Evolutionary conservation across 148 eudicot species (phyloP), one percentile per base, ranked within the genome.

Genomic region (Rhododendron vialii): DNA sequence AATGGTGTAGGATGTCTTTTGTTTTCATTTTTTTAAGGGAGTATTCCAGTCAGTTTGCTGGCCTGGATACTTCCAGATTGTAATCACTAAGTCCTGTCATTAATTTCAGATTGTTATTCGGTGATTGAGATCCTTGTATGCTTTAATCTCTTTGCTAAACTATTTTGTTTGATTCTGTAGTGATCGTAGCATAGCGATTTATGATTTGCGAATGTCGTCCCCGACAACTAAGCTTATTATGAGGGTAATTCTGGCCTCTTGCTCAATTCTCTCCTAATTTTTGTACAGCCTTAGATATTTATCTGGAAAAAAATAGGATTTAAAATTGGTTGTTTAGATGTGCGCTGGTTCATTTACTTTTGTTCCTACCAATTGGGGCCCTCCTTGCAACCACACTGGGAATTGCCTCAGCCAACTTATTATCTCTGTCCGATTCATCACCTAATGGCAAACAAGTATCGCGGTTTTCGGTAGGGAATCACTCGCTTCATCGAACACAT

Each of bases 181-280:
- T 91, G 99, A 97, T 85, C 98, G 98, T 22, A 97, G 98, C 92
- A 97, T 97, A 59, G 88, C 90, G 82, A 89, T 97, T 41, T 97
- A 95, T 95, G 99, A 97, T 91, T 91, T 97, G 87, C 95, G 99
- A 6, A 41, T 91, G 89, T 93, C 98, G 33, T 90, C 98, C 20
- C 95, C 99, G 11, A 94, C 92, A 65, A 93, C 93, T 84, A 95
- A 93, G 93, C 87, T 97, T 86, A 92, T 95, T 87, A 95, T 95
- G 98, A 88, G 90, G 98, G 99, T 97, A 92, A 81, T 57, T 61
- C 10, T 83, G 24, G 48, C 36, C 15, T 5, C 57, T 67, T 67
- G 4, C 38, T 2, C 22, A 20, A 17, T 20, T 55, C 2, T 55
- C 41, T 30, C 50, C 7, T 45, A 61, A 50, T 59, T 45, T 38